A percentile compares a stretch with the other conserved stretches of the same genome.
phyloP scores from a whole-genome alignment of 139 green algal genomes.

The Chlorella sorokiniana region DNA sequence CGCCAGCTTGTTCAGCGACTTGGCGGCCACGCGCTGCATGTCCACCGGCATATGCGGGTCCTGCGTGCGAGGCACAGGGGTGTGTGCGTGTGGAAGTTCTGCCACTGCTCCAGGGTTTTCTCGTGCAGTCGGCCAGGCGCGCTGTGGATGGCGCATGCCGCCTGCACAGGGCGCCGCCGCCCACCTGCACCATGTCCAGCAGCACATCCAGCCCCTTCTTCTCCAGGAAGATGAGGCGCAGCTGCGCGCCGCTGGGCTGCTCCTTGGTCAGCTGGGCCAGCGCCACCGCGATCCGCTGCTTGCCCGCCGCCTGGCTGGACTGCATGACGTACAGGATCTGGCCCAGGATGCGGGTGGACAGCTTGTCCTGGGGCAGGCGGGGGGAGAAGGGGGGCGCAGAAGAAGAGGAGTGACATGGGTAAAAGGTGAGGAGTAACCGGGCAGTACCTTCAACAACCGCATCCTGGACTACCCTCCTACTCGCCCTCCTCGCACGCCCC shows the following conservation, averaged over 20 bases:
- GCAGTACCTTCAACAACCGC: no score
- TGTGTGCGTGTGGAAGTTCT: no score
- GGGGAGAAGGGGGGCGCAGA: background rate
- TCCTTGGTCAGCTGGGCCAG: conserved; percentile 78
- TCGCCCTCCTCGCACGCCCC: background rate
- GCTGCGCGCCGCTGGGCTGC: conserved; percentile 49
- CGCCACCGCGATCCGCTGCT: conserved; percentile 76
- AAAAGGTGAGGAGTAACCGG: background rate
- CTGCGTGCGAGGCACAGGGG: no score
- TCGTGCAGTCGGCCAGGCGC: background rate
- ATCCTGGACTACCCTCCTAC: no score
- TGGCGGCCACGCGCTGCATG: conserved; percentile 27
- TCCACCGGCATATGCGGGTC: conserved; percentile 21
- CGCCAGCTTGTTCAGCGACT: conserved; percentile 12
- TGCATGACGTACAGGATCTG: conserved; percentile 83
- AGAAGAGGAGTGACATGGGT: background rate
- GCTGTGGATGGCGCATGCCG: no score
- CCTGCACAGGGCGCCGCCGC: background rate
- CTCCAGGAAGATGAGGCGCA: conserved; percentile 81
- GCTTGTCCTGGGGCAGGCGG: conserved; percentile 73
- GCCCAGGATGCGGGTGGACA: conserved; percentile 56
- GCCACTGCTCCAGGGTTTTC: background rate
- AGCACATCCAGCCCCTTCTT: conserved; percentile 84
- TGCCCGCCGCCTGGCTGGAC: conserved; percentile 33
- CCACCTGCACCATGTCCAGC: conserved; percentile 77